phyloP scores from a whole-genome alignment of 129 eudicot species.

The Helianthus tuberosus region DNA sequence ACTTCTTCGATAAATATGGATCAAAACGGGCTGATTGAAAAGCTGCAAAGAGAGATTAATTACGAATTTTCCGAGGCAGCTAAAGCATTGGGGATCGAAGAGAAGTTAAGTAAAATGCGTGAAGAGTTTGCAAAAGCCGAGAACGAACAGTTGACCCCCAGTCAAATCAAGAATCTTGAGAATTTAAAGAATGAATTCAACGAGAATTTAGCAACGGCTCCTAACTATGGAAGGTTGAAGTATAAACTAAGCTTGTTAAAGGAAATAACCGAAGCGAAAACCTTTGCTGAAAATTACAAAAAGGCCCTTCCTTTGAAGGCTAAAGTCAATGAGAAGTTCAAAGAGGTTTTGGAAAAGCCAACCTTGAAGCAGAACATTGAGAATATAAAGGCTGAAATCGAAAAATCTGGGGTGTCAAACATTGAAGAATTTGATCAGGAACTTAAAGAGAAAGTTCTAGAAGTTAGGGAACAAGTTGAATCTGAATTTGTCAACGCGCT shows the following conservation, averaged over 20 bases:
- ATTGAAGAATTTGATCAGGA: constrained; percentile 42
- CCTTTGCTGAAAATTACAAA: constrained; percentile 44
- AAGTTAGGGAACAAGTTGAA: constrained; percentile 52
- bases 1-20: constrained; percentile 40
- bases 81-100: constrained; percentile 62
- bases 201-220: constrained; percentile 56
- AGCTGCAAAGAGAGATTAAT: constrained; percentile 54
- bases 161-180: constrained; percentile 48
- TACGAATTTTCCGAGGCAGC: constrained; percentile 69
- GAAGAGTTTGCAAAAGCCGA: constrained; percentile 61
- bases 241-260: constrained; percentile 61
- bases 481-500: constrained; percentile 50
- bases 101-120: constrained; percentile 42
- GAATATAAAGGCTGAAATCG: constrained; percentile 54
- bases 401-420: constrained; percentile 41
- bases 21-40: constrained; percentile 54
- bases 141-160: constrained; percentile 40
- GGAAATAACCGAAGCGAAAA: constrained; percentile 57
- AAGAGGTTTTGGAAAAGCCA: constrained; percentile 42
- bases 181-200: constrained; percentile 53
- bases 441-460: constrained; percentile 51
- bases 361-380: constrained; percentile 57
- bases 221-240: constrained; percentile 60
- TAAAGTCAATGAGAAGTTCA: constrained; percentile 31
- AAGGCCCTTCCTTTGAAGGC: constrained; percentile 38